Percentiles rank a stretch among this genome's conserved stretches.
Conservation (phyloP, 108 stramenopile genomes). For the Cyclostephanos tholiformis region DNA sequence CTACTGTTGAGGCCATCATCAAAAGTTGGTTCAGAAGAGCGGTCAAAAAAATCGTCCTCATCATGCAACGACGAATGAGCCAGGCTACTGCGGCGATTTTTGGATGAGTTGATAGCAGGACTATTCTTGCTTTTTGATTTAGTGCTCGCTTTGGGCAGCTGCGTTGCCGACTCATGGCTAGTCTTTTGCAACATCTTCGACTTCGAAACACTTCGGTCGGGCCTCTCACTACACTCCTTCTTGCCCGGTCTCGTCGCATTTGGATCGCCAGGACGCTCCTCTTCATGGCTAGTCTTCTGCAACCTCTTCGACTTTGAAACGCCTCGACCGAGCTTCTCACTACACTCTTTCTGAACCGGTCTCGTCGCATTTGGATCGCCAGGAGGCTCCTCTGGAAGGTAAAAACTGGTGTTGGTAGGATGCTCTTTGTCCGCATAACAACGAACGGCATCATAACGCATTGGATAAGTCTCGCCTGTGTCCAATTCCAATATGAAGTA, state of each 20-base stretch:
- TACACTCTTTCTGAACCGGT: not conserved
- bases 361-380: not conserved
- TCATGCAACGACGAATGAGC: too few species aligned
- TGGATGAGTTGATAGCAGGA: not conserved
- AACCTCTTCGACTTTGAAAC: not conserved
- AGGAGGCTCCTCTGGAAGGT: conserved; percentile 1
- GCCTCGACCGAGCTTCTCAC: not conserved
- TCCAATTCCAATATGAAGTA: not conserved
- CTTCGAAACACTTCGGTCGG: not conserved
- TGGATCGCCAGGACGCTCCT: not conserved
- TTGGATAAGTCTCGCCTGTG: not conserved
- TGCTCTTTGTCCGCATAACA: not conserved
- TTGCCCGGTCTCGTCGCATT: too few species aligned
- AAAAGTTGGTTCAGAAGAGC: not conserved
- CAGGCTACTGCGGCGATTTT: not conserved
- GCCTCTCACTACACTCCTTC: too few species aligned
- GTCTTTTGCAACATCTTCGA: not conserved
- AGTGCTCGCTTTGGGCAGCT: not conserved
- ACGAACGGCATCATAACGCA: conserved; percentile 2
- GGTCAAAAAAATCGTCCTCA: not conserved
- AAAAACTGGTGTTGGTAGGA: not conserved
- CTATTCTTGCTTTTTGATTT: not conserved
- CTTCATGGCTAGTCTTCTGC: not conserved
- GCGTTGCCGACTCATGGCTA: not conserved
- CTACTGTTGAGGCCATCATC: conserved; percentile 9